Evolutionary conservation across 2,329 filamentous ascomycete genomes (phyloP).

Genomic region (Aschersonia sp.): DNA sequence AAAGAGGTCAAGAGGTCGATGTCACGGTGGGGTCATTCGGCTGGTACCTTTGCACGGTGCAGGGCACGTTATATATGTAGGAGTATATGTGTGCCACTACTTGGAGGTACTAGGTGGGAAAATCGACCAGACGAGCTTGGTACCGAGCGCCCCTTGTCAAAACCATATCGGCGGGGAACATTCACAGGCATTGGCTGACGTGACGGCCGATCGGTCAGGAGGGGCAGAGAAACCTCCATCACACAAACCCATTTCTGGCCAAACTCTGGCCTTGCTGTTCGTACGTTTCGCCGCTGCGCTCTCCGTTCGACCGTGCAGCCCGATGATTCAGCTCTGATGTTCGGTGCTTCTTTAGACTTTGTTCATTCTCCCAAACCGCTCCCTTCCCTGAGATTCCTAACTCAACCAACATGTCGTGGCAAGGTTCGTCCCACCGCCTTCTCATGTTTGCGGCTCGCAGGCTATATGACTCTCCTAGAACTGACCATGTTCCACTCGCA

Average conservation of each 20-base stretch:
- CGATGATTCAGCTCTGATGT: not conserved
- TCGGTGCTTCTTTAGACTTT: not conserved
- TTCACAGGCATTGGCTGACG: constrained; percentile 1
- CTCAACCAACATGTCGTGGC: constrained; percentile 51
- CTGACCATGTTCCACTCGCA: constrained; percentile 13
- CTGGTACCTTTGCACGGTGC: too few species aligned
- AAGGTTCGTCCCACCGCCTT: constrained; percentile 37
- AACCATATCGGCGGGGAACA: constrained; percentile 6
- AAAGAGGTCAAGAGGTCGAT: too few species aligned
- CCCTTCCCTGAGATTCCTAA: not conserved
- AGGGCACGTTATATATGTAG: too few species aligned
- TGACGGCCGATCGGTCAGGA: not conserved
- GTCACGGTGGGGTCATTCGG: too few species aligned
- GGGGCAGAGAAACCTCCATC: constrained; percentile 1
- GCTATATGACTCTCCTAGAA: not conserved
- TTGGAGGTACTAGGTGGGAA: not conserved
- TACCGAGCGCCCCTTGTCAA: constrained; percentile 5
- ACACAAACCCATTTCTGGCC: constrained; percentile 1
- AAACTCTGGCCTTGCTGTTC: not conserved
- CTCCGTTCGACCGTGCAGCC: not conserved
- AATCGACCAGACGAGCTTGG: not conserved
- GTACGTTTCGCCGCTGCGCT: not conserved
- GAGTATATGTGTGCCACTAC: too few species aligned
- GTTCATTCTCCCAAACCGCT: too few species aligned
- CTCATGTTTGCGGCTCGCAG: too few species aligned